phyloP scores from a whole-genome alignment of 176 grass and related monocot species.

The Musa beccarii region DNA sequence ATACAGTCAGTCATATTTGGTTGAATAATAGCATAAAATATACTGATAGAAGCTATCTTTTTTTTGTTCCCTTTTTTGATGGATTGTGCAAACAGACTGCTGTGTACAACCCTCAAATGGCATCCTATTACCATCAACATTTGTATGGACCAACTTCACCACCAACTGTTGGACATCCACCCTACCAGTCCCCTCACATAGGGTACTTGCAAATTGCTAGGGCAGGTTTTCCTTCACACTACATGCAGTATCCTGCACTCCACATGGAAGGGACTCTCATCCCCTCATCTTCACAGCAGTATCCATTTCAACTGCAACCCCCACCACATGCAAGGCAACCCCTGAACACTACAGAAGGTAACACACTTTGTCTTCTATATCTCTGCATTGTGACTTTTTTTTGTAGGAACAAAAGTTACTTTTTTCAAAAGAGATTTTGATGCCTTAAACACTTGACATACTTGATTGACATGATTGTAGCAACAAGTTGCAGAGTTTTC shows the following conservation, averaged over 20 bases:
- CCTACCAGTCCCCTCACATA: conserved; percentile 39
- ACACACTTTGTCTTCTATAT: too few relatives aligned
- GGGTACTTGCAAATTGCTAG: conserved; percentile 47
- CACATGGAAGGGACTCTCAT: not conserved
- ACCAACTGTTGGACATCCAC: conserved; percentile 27
- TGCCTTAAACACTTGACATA: too few relatives aligned
- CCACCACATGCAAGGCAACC: conserved; percentile 41
- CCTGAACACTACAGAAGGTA: not conserved
- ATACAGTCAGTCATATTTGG: too few relatives aligned
- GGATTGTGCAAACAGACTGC: conserved; percentile 24
- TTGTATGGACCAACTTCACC: conserved; percentile 54
- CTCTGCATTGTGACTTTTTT: too few relatives aligned
- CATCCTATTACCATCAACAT: conserved; percentile 63
- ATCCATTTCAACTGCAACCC: conserved; percentile 63
- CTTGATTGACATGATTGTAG: too few relatives aligned
- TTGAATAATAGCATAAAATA: too few relatives aligned
- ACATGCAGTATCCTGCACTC: conserved; percentile 10
- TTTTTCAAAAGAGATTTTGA: too few relatives aligned
- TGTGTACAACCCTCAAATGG: conserved; percentile 55
- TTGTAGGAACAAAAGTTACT: too few relatives aligned
- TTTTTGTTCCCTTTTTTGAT: not conserved
- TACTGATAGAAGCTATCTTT: too few relatives aligned
- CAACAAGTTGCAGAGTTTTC: too few relatives aligned
- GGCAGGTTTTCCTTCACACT: conserved; percentile 27
- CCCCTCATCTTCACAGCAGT: not conserved